phyloP scores from a whole-genome alignment of 2,329 filamentous ascomycete genomes.

The Graphilbum ipis-grandicollis region DNA sequence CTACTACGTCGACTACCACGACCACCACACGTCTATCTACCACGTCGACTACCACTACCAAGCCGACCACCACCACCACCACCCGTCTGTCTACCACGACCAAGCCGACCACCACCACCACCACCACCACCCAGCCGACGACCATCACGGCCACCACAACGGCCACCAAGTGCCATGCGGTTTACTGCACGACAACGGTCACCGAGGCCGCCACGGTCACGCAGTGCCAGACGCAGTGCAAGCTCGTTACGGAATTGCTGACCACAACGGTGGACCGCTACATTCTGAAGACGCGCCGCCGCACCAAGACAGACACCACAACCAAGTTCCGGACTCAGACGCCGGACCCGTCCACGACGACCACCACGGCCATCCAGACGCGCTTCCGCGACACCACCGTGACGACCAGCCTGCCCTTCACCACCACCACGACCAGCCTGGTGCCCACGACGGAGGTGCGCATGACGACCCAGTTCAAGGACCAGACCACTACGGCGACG shows the following conservation, averaged over 20 bases:
- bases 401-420: neutral
- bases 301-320: neutral
- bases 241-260: neutral
- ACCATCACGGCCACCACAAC: neutral
- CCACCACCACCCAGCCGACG: neutral
- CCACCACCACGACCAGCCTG: neutral
- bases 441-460: neutral
- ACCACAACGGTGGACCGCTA: neutral
- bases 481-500: conserved; percentile 11
- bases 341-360: neutral
- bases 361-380: neutral
- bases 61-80: neutral
- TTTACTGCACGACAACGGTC: neutral
- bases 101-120: neutral
- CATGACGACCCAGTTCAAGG: neutral
- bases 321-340: neutral
- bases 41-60: neutral
- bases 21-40: neutral
- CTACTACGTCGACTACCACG: neutral
- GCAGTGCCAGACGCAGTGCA: neutral
- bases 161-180: neutral
- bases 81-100: neutral
- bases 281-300: neutral
- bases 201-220: conserved; percentile 5
- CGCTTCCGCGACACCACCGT: neutral